Conservation (phyloP, 768 basidiomycete species). For the Naganishia randhawae region DNA sequence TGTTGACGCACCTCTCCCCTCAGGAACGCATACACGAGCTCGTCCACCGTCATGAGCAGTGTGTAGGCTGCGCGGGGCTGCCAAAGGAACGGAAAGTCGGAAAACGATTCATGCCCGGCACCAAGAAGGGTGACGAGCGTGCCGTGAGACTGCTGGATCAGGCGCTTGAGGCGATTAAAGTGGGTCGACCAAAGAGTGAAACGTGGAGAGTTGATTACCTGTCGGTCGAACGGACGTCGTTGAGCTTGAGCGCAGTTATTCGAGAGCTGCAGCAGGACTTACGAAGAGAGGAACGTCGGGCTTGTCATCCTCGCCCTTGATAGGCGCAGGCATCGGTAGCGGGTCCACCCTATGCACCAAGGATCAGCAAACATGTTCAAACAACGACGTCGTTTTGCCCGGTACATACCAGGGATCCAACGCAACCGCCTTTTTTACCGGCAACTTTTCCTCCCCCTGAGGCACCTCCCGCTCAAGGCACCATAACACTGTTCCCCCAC, state of each 20-base stretch:
- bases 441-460: conserved; percentile 54
- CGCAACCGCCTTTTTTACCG: conserved; percentile 60
- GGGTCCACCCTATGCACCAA: conserved; percentile 11
- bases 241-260: conserved; percentile 44
- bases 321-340: conserved; percentile 27
- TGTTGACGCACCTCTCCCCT: conserved; percentile 26
- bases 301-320: conserved; percentile 39
- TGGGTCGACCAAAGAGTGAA: conserved; percentile 79
- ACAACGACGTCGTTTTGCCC: conserved; percentile 40
- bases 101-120: conserved; percentile 44
- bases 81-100: conserved; percentile 45
- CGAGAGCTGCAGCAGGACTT: conserved; percentile 38
- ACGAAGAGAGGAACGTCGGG: conserved; percentile 32
- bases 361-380: conserved; percentile 10
- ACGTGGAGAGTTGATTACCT: conserved; percentile 71
- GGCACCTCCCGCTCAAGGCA: conserved; percentile 43
- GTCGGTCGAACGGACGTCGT: conserved; percentile 26
- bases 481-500: conserved; percentile 58
- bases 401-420: conserved; percentile 81
- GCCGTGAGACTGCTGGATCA: conserved; percentile 52
- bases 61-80: conserved; percentile 30
- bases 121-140: conserved; percentile 39
- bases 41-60: conserved; percentile 37
- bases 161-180: conserved; percentile 59
- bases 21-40: conserved; percentile 39